phyloP scores from a whole-genome alignment of 2,329 filamentous ascomycete genomes.

The Colletotrichum cuscutae region DNA sequence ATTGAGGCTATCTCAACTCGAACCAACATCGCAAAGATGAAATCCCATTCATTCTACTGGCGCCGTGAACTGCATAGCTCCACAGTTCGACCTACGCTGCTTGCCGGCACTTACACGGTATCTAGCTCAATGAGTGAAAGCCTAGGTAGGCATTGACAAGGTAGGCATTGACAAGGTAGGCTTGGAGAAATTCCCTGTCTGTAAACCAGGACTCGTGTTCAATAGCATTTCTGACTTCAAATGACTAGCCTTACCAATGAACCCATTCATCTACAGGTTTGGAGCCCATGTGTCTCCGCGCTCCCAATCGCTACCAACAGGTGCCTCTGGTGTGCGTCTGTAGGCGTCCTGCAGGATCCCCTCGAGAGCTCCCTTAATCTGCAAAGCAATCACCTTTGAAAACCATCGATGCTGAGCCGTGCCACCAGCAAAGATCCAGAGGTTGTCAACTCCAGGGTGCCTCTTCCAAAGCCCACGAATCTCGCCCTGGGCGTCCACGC shows the following conservation, averaged over 20 bases:
- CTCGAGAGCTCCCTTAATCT: slow-evolving; percentile 48
- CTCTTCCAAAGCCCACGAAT: slow-evolving; percentile 53
- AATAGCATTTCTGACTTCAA: not conserved
- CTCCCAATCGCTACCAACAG: not conserved
- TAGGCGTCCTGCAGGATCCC: slow-evolving; percentile 44
- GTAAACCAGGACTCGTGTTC: too few relatives aligned
- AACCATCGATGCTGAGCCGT: slow-evolving; percentile 47
- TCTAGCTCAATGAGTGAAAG: too few relatives aligned
- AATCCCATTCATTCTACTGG: not conserved
- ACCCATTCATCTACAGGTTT: not conserved
- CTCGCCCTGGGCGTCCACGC: slow-evolving; percentile 54
- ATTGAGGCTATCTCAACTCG: not conserved
- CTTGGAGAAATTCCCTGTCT: too few relatives aligned
- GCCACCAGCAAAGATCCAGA: slow-evolving; percentile 48
- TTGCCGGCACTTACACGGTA: too few relatives aligned
- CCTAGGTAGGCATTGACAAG: too few relatives aligned
- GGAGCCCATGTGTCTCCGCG: not conserved
- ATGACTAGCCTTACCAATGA: not conserved
- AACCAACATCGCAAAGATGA: not conserved
- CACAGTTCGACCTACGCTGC: too few relatives aligned
- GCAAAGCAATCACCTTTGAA: slow-evolving; percentile 44
- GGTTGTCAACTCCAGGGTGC: slow-evolving; percentile 44
- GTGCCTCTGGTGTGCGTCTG: not conserved
- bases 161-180: too few relatives aligned
- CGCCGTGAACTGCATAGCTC: not conserved